Evolutionary conservation across 345 rosid species (phyloP), one percentile per base, ranked within the genome.

Genomic region (Eucalyptus regnans): DNA sequence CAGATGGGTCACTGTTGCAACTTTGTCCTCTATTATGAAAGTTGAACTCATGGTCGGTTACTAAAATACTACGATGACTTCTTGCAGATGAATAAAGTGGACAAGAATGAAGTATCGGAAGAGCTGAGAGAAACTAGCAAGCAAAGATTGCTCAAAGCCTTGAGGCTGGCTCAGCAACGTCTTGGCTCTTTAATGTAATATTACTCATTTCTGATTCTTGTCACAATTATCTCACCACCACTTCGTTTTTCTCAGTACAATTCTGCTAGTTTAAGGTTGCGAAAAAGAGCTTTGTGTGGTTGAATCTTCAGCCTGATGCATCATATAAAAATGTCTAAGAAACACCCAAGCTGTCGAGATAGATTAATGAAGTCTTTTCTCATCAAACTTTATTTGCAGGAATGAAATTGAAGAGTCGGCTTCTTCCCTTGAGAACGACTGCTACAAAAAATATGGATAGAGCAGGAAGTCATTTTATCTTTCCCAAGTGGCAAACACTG

Each of bases 391-490:
- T 76, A 44, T 87, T 87, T 88, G 95, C 95, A 96, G 99, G 92
- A 90, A 93, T 43, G 95, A 95, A 81, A 54, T 93, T 12, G 93
- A 91, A 83, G 90, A 92, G 88, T 89, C 96, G 58, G 95, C 96
- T 4, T 88, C 92, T 91, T 90, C 89, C 87, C 95, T 98, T 46
- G 99, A 98, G 94, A 94, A 90, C 23, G 97, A 97, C 88, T 95
- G 99, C 93, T 95, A 92, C 90, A 90, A 91, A 91, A 97, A 95
- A 89, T 97, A 97, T 62, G 96, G 99, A 89, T 96, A 94, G 95
- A 96, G 94, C 27, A 97, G 99, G 89, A 96, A 95, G 90, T 94
- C 99, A 3, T 95, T 97, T 90, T 97, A 96, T 91, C 94, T 92
- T 91, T 98, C 99, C 20, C 98, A 96, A 92, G 94, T 96, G 86